Conservation (phyloP, 495 filamentous ascomycete genomes). For the Tetracladium marchalianum region DNA sequence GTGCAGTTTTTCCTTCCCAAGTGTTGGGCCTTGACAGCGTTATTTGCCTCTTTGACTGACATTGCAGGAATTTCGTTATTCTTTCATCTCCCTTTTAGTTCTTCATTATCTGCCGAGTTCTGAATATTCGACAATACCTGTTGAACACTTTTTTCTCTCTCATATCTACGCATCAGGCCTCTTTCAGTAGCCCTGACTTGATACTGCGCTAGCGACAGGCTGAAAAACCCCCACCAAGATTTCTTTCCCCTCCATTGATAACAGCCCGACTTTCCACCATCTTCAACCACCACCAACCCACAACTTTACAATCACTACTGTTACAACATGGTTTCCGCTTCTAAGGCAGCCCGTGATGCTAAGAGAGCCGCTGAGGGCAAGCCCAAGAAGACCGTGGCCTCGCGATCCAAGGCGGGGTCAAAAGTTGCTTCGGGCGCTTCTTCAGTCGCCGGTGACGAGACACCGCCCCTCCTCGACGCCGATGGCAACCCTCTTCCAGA, state of each 20-base stretch:
- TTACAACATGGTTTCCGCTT: constrained; percentile 75
- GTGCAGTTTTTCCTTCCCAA: too few species aligned
- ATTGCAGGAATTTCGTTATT: too few species aligned
- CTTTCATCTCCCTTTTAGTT: too few species aligned
- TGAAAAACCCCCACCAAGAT: constrained; percentile 4
- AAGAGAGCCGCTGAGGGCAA: constrained; percentile 76
- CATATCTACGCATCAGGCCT: too few species aligned
- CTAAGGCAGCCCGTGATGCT: constrained; percentile 94
- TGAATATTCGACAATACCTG: too few species aligned
- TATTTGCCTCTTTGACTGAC: too few species aligned
- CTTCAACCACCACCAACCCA: neutral
- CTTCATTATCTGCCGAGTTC: too few species aligned
- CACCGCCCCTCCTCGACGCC: constrained; percentile 47
- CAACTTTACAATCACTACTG: constrained; percentile 1
- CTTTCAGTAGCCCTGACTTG: neutral
- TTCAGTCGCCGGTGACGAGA: constrained; percentile 62
- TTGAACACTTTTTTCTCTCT: too few species aligned
- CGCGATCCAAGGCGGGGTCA: constrained; percentile 55
- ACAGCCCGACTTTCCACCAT: neutral
- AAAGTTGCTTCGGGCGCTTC: constrained; percentile 54
- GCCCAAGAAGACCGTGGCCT: constrained; percentile 63
- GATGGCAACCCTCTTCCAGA: constrained; percentile 41
- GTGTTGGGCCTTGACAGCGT: too few species aligned
- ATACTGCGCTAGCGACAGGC: neutral
- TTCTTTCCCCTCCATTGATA: constrained; percentile 2